These are phyloP conservation scores for Acanthamoeba royreba DNA, from an alignment of 208 protist species.

Conservation along the genomic window DNA sequence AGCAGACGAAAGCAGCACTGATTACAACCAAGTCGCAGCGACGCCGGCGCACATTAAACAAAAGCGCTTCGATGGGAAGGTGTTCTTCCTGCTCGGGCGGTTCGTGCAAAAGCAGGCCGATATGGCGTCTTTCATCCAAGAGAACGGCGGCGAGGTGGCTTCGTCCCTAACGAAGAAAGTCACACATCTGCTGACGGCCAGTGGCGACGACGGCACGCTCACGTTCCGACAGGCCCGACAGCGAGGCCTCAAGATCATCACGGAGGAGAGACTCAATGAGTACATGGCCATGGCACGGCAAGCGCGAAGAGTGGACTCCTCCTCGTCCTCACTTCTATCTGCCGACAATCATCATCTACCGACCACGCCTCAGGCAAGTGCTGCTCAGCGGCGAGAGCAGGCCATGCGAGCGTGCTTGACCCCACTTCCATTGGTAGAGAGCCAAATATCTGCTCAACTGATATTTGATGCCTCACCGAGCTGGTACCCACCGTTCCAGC, in stretches of 20 bases:
- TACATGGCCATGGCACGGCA: neutral
- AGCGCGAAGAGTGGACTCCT: neutral
- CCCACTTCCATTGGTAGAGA: neutral
- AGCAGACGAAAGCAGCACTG: neutral
- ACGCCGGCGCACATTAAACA: neutral
- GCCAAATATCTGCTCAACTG: neutral
- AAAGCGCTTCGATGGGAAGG: neutral
- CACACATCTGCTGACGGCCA: neutral
- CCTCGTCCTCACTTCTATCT: neutral
- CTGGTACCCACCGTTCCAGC: neutral
- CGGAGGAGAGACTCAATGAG: neutral
- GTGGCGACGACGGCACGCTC: neutral
- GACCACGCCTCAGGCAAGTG: neutral
- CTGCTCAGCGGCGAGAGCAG: neutral
- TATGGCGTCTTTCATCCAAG: neutral
- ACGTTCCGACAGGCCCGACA: neutral
- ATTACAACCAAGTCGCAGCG: neutral
- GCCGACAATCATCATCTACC: too few relatives aligned
- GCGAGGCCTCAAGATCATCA: neutral
- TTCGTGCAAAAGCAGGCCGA: neutral
- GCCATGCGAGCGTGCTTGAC: neutral
- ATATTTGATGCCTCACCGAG: neutral
- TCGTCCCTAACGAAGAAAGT: neutral
- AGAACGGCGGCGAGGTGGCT: slow-evolving; percentile 17
- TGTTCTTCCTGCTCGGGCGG: neutral